Conservation (phyloP, 805 yeast genomes). For the Teunomyces kruisii region DNA sequence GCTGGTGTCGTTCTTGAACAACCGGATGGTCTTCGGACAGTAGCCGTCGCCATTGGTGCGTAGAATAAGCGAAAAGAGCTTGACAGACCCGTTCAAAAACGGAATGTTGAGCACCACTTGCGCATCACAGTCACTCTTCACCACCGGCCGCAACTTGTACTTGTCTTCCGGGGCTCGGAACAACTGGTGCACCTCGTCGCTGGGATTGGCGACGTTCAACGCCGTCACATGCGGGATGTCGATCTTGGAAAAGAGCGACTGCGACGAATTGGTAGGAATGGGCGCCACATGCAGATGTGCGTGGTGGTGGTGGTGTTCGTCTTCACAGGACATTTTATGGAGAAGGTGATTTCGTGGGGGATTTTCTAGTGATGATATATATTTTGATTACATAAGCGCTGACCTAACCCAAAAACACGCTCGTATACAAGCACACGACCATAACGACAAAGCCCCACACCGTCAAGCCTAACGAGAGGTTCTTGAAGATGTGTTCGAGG, state of each 20-base stretch:
- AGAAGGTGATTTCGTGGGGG: background rate
- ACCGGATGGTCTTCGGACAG: conserved; percentile 68
- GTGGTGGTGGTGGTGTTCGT: conserved; percentile 24
- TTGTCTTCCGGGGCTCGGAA: conserved; percentile 54
- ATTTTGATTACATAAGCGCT: background rate
- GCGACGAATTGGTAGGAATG: conserved; percentile 67
- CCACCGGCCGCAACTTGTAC: conserved; percentile 45
- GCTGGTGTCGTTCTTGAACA: conserved; percentile 68
- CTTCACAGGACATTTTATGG: conserved; percentile 17
- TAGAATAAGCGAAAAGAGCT: conserved; percentile 68
- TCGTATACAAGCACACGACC: conserved; percentile 54
- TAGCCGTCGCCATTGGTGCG: conserved; percentile 61
- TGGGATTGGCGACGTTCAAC: conserved; percentile 57
- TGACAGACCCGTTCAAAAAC: conserved; percentile 67
- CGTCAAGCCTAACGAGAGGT: conserved; percentile 53
- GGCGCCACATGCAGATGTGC: conserved; percentile 51
- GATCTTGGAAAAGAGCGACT: conserved; percentile 62
- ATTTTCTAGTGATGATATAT: too few relatives aligned
- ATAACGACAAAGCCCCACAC: conserved; percentile 73
- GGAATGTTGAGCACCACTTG: conserved; percentile 80
- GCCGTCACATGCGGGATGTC: conserved; percentile 61
- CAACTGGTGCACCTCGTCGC: conserved; percentile 48
- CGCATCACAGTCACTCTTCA: conserved; percentile 76
- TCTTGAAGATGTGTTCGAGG: conserved; percentile 36
- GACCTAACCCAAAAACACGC: conserved; percentile 5